A percentile compares a stretch with the other conserved stretches of the same genome.
Conservation (phyloP, 2,329 filamentous ascomycete species). For the Pseudogymnoascus sp. region DNA sequence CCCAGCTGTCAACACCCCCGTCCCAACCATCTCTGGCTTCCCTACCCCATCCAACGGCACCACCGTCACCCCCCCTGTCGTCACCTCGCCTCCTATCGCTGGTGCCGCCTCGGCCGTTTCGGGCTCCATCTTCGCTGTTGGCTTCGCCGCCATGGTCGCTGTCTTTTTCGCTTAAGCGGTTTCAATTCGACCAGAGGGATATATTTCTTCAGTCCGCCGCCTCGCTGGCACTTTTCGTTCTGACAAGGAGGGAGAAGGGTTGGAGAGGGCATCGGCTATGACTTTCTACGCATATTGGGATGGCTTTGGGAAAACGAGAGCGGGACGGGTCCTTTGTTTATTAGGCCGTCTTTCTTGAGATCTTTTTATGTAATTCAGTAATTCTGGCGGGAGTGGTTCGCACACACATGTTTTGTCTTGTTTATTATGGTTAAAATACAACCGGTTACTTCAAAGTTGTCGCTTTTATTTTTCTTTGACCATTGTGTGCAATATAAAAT, state of each 20-base stretch:
- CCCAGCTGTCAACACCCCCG: not conserved
- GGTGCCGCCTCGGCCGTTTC: slow-evolving; percentile 25
- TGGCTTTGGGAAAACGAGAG: not conserved
- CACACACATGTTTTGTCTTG: not conserved
- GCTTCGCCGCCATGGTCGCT: slow-evolving; percentile 19
- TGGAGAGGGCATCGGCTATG: not conserved
- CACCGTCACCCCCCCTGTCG: slow-evolving; percentile 12
- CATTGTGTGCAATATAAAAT: not conserved
- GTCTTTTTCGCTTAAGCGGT: slow-evolving; percentile 28
- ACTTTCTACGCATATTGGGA: slow-evolving; percentile 2
- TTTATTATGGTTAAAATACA: not conserved
- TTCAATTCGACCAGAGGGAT: not conserved
- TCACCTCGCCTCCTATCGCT: slow-evolving; percentile 17
- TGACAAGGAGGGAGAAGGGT: not conserved
- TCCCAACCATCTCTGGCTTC: slow-evolving; percentile 11
- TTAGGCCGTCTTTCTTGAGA: not conserved
- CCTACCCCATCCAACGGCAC: slow-evolving; percentile 14
- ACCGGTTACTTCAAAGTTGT: not conserved
- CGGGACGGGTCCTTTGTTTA: not conserved
- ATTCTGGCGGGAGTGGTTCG: not conserved
- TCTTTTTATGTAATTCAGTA: not conserved
- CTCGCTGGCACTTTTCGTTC: not conserved
- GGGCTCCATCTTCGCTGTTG: slow-evolving; percentile 26
- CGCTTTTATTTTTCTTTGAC: not conserved
- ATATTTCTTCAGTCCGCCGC: not conserved